Percentiles rank a stretch among this genome's conserved stretches.
phyloP scores from a whole-genome alignment of 176 grass and related monocot species.

The Zizania latifolia region DNA sequence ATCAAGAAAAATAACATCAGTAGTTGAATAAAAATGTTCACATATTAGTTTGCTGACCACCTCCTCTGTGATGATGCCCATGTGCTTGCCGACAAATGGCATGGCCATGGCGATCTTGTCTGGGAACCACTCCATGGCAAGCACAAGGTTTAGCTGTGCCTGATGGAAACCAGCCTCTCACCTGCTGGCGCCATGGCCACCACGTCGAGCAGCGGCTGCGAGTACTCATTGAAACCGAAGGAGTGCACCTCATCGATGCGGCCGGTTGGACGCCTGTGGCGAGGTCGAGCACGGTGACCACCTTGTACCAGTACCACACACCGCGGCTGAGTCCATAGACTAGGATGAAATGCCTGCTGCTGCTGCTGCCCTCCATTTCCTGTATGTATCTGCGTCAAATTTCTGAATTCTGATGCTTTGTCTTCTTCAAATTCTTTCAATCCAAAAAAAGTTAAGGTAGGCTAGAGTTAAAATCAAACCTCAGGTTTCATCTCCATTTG shows the following conservation, averaged over 20 bases:
- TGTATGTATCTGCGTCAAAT: too few relatives aligned
- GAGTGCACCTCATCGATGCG: slow-evolving; percentile 41
- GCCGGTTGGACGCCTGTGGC: slow-evolving; percentile 41
- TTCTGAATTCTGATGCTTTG: too few relatives aligned
- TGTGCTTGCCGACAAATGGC: slow-evolving; percentile 24
- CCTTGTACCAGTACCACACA: slow-evolving; percentile 63
- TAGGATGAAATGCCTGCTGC: slow-evolving; percentile 43
- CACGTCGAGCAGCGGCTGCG: slow-evolving; percentile 38
- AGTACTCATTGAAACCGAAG: slow-evolving; percentile 62
- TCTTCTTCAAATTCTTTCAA: not conserved
- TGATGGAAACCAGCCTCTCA: slow-evolving; percentile 45
- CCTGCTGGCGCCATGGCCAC: not conserved
- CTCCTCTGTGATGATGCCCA: slow-evolving; percentile 17
- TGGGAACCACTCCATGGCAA: slow-evolving; percentile 49
- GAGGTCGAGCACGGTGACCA: slow-evolving; percentile 40
- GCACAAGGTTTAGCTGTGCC: slow-evolving; percentile 43
- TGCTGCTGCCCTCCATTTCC: slow-evolving; percentile 2
- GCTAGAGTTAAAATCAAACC: too few relatives aligned
- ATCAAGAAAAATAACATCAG: not conserved
- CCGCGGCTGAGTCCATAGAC: slow-evolving; percentile 47
- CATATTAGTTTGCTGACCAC: not conserved
- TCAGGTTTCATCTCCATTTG: too few relatives aligned
- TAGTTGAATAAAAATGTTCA: not conserved
- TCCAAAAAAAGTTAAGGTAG: too few relatives aligned
- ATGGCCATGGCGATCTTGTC: slow-evolving; percentile 36